Conservation (phyloP, 208 protist genomes). For the Leishmania mexicana region DNA sequence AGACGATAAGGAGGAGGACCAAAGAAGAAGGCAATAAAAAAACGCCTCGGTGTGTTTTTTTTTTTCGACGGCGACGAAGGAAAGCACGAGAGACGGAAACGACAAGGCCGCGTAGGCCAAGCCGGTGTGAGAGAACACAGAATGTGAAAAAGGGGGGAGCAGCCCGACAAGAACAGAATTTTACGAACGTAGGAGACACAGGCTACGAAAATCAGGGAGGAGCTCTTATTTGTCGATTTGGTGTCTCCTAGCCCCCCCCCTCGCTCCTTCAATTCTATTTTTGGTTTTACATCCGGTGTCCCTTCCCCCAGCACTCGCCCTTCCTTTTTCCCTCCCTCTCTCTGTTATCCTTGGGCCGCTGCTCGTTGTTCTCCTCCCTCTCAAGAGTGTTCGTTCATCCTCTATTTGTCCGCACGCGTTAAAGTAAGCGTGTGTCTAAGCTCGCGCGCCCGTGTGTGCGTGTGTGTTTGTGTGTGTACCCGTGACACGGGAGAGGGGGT, state of each 20-base stretch:
- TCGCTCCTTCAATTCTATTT: not conserved
- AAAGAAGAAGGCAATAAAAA: not conserved
- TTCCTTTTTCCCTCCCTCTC: not conserved
- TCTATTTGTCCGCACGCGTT: constrained; percentile 1
- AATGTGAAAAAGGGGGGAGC: not conserved
- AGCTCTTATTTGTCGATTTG: not conserved
- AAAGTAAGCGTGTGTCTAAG: not conserved
- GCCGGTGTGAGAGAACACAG: not conserved
- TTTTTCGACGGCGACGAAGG: not conserved
- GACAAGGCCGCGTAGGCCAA: not conserved
- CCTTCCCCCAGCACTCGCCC: not conserved
- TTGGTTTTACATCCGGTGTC: not conserved
- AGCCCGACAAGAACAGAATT: not conserved
- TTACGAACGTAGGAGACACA: not conserved
- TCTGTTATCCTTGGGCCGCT: not conserved
- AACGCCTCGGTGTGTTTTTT: not conserved
- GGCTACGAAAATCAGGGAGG: not conserved
- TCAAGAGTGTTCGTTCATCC: not conserved
- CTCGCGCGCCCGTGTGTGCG: not conserved
- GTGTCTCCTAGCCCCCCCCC: not conserved
- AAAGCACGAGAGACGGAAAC: not conserved
- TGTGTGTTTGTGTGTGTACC: not conserved
- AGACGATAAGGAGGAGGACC: not conserved
- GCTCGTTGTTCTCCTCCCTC: not conserved
- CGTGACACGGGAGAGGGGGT: not conserved